These are phyloP conservation scores for Neopestalotiopsis sp. DNA, from an alignment of 2,329 filamentous ascomycete genomes.

Conservation along the genomic window DNA sequence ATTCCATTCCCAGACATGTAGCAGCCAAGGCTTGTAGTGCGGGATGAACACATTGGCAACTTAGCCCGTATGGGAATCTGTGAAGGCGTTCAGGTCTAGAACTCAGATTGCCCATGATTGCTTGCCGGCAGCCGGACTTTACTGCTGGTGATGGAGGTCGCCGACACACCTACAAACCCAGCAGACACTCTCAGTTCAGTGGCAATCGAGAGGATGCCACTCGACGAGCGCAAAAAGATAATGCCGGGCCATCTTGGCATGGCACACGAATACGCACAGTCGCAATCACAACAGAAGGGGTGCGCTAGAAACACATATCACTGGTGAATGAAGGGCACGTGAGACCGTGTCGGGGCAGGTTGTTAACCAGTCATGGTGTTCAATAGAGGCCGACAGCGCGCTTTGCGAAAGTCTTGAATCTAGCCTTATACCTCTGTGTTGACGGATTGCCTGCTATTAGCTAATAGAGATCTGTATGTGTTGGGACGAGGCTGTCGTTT, in stretches of 20 bases:
- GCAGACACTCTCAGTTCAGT: too few species aligned
- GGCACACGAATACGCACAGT: too few species aligned
- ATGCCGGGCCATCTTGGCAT: too few species aligned
- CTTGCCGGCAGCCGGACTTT: background rate
- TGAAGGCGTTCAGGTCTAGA: conserved; percentile 1
- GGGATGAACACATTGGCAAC: background rate
- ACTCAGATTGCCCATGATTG: background rate
- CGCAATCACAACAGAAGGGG: conserved; percentile 14
- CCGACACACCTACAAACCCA: too few species aligned
- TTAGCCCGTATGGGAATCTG: conserved; percentile 13
- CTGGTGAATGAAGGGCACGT: background rate
- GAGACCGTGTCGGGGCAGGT: background rate
- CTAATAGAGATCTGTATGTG: background rate
- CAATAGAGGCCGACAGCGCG: background rate
- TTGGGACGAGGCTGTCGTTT: conserved; percentile 22
- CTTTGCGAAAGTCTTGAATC: background rate
- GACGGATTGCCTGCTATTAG: background rate
- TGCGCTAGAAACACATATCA: conserved; percentile 19
- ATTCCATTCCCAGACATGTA: background rate
- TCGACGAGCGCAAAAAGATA: too few species aligned
- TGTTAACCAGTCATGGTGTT: background rate
- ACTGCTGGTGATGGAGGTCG: too few species aligned
- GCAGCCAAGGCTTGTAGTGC: conserved; percentile 12
- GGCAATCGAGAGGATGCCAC: too few species aligned
- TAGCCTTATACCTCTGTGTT: background rate